Percentiles rank a stretch among this genome's conserved stretches.
Evolutionary conservation across 352 stramenopile genomes (phyloP).

Genomic region (Phytophthora macrochlamydospora): DNA sequence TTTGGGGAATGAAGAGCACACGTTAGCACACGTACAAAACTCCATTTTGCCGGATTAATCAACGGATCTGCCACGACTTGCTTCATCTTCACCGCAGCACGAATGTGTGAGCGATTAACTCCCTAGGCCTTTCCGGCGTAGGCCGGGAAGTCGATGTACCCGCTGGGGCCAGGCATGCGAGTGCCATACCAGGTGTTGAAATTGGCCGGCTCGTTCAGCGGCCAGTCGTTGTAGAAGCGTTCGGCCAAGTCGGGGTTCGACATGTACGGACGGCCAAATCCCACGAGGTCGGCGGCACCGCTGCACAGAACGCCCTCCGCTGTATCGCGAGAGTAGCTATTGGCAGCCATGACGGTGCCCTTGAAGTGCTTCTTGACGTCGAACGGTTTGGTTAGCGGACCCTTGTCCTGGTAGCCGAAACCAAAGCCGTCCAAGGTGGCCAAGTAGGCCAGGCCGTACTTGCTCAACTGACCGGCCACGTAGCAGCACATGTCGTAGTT

Average conservation of each 20-base stretch:
- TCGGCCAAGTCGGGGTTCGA: slow-evolving; percentile 36
- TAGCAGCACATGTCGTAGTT: slow-evolving; percentile 54
- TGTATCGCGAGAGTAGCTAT: slow-evolving; percentile 42
- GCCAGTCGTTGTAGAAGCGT: slow-evolving; percentile 30
- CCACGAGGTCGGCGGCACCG: slow-evolving; percentile 24
- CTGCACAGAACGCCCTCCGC: slow-evolving; percentile 33
- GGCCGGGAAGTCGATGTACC: slow-evolving; percentile 30
- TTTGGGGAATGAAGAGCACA: too few species aligned
- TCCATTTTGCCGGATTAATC: too few species aligned
- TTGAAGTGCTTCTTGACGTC: slow-evolving; percentile 44
- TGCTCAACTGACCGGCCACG: slow-evolving; percentile 34
- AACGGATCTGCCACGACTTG: too few species aligned
- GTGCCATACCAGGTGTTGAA: slow-evolving; percentile 32
- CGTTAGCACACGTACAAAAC: too few species aligned
- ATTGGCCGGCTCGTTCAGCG: slow-evolving; percentile 27
- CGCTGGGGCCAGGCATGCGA: slow-evolving; percentile 20
- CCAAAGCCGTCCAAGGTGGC: slow-evolving; percentile 40
- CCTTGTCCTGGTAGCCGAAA: slow-evolving; percentile 47
- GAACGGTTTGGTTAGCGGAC: slow-evolving; percentile 27
- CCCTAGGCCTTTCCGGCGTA: slow-evolving; percentile 11
- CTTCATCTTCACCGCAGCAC: too few species aligned
- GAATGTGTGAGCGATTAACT: too few species aligned
- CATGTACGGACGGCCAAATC: slow-evolving; percentile 38
- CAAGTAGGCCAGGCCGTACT: slow-evolving; percentile 47
- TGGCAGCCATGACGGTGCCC: slow-evolving; percentile 31